Conservation (phyloP, 768 basidiomycete species). For the Lactarius indigo region DNA sequence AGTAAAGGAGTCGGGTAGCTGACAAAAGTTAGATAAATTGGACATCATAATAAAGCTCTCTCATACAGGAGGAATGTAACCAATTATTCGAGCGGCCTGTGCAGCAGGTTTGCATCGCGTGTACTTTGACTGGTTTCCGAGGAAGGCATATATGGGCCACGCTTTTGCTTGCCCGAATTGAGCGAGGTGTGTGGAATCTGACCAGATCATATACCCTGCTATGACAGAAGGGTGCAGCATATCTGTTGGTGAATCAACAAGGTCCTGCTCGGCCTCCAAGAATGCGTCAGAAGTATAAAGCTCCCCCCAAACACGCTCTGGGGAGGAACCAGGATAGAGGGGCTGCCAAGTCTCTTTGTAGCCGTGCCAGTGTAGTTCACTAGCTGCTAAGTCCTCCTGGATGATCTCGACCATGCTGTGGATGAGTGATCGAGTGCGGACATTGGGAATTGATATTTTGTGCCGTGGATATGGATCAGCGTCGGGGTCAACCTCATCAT, state of each 20-base stretch:
- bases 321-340: neutral
- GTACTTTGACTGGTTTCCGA: conserved; percentile 29
- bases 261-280: neutral
- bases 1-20: conserved; percentile 24
- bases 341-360: conserved; percentile 27
- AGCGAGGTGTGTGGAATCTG: conserved; percentile 28
- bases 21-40: too few species aligned
- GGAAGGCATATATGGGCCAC: conserved; percentile 29
- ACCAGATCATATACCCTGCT: conserved; percentile 23
- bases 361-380: too few species aligned
- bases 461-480: too few species aligned
- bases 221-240: conserved; percentile 23
- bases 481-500: too few species aligned
- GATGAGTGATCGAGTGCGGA: too few species aligned
- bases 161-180: conserved; percentile 27
- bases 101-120: conserved; percentile 1
- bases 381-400: too few species aligned
- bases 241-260: neutral
- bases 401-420: too few species aligned
- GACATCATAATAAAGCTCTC: too few species aligned
- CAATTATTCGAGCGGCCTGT: conserved; percentile 26
- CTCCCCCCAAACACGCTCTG: neutral
- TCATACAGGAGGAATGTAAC: conserved; percentile 24
- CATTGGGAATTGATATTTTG: too few species aligned
- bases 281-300: neutral